phyloP scores from a whole-genome alignment of 2,329 filamentous ascomycete species.

The Fusarium globosum region DNA sequence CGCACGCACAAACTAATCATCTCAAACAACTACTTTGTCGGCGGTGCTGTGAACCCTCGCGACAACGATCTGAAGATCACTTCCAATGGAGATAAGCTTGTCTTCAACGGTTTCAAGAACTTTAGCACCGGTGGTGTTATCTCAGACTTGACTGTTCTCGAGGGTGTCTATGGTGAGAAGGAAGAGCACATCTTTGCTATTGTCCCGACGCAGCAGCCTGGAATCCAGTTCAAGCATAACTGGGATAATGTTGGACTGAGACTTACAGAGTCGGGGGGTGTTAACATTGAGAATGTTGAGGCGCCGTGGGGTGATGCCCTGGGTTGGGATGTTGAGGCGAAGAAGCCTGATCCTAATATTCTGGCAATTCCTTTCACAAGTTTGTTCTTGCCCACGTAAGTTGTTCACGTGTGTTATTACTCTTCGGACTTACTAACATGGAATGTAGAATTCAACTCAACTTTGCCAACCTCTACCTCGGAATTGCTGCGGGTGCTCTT shows the following conservation, averaged over 20 bases:
- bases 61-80: constrained; percentile 63
- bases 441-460: constrained; percentile 16
- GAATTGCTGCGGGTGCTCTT: constrained; percentile 1
- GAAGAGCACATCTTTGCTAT: constrained; percentile 18
- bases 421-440: too few species aligned
- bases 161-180: constrained; percentile 64
- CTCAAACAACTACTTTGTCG: constrained; percentile 73
- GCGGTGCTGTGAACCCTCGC: constrained; percentile 73
- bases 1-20: constrained; percentile 67
- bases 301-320: constrained; percentile 3
- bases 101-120: constrained; percentile 72
- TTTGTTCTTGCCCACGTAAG: neutral
- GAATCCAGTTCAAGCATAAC: constrained; percentile 12
- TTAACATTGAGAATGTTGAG: constrained; percentile 9
- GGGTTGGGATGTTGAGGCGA: constrained; percentile 6
- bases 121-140: constrained; percentile 77
- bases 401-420: accelerated
- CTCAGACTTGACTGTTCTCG: constrained; percentile 73
- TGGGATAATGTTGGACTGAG: constrained; percentile 18
- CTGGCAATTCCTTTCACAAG: constrained; percentile 3
- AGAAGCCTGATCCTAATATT: constrained; percentile 2
- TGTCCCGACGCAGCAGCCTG: constrained; percentile 6
- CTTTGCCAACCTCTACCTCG: constrained; percentile 14
- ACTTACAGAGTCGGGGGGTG: constrained; percentile 2
- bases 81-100: constrained; percentile 62